Base-by-base conservation (phyloP, 768 basidiomycete species). In the Macrolepiota albuminosa region DNA sequence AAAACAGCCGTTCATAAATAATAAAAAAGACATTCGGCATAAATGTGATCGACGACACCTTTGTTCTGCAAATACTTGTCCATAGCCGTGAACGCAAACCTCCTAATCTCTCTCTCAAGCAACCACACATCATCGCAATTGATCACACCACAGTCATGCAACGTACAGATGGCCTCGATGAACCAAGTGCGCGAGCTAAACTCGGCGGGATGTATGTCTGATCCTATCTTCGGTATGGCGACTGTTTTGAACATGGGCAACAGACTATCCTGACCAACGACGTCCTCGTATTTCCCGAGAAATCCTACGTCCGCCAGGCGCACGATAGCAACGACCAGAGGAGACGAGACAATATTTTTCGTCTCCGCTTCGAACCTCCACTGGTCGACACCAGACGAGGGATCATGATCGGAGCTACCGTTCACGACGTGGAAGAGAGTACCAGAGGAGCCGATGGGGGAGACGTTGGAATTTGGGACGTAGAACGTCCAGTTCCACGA, bases 401-500 rank as follows among this genome's bases (percentile, higher is more conserved):
- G 53, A 5, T 63, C 60, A 21, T 55, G 33, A 21, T 51, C 59
- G 36, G 73, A 73, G n/a, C 58, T 67, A 57, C 70, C 71, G 58
- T 66, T 66, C 43, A 76, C 70, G 63, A 79, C 77, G 57, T 79
- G 78, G 67, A 80, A 80, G 6, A 80, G 66, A 8, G 78, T 78
- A 4, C 80, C 79, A 16, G 70, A 65, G 43, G 74, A 71, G 26
- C 80, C 80, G 61, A 80, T 75, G 14, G 80, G 79, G 4, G 66
- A 62, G 1, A 70, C 64, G 7, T 69, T 56, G 49, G 77, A 75
- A 66, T 79, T 72, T 52, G 78, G 74, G 33, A 80, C 72, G 68
- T 75, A 80, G 64, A 81, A 81, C 6, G 76, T 74, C 80, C 80
- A 81, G 62, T 80, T 76, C 80, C 80, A 81, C 6, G 76, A 72